Evolutionary conservation across 257 asterid genomes (phyloP), one percentile per base, ranked within the genome.

Genomic region (Osmanthus fragrans): DNA sequence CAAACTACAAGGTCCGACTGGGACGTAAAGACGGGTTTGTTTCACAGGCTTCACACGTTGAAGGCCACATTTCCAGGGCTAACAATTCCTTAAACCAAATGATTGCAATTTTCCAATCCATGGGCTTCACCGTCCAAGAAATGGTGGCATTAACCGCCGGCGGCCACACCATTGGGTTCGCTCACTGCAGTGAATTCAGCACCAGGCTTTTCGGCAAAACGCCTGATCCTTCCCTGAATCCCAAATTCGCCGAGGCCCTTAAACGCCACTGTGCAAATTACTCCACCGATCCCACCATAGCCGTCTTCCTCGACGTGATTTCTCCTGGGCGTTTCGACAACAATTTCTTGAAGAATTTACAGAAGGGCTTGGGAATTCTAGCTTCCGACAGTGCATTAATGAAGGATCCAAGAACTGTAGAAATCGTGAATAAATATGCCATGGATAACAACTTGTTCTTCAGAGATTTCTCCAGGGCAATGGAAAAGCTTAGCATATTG

Each of bases 161-260:
- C 0, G 99, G 97, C 8, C 99, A 94, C 92, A 92, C 99, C 7
- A 94, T 94, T 73, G 99, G 99, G 0, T 92, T 95, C 80, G 90
- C 99, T 0, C 99, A 95, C 77, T 95, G 99, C 87, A 90, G 87
- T 51, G 97, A 95, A 37, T 95, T 95, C 82, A 86, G 90, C 87
- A 63, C 87, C 25, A 86, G 86, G 71, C 34, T 95, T 1, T 92
- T 86, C 88, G 88, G 84, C 49, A 73, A 18, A 65, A 81, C 0
- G 19, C 82, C 12, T 80, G 84, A 65, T 80, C 85, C 30, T 96
- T 86, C 73, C 96, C 96, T 13, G 73, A 85, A 93, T 49, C 88
- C 93, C 7, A 82, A 86, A 63, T 90, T 90, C 80, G 99, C 97
- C 0, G 56, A 45, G 42, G 85, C 88, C 0, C 81, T 95, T 42